Conservation (phyloP, 305 asterid species). For the Fraxinus ornus region DNA sequence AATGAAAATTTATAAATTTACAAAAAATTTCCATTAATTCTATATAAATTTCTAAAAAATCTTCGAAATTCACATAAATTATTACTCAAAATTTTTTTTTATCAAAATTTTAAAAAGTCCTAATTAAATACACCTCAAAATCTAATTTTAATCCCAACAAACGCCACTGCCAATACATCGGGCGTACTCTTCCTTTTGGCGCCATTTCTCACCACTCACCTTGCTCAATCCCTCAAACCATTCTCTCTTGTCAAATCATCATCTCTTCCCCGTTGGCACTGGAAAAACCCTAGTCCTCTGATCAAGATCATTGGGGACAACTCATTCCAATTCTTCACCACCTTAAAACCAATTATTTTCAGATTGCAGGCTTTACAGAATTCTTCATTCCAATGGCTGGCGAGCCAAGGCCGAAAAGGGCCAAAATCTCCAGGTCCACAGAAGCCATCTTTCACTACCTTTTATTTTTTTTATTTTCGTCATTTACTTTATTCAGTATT, state of each 20-base stretch:
- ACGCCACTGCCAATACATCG: not conserved
- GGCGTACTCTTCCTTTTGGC: constrained; percentile 23
- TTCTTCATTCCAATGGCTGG: constrained; percentile 29
- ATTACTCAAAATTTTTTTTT: no score
- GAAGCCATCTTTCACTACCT: not conserved
- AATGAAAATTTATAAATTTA: no score
- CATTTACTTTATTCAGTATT: not conserved
- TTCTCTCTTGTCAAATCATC: not conserved
- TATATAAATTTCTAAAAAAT: no score
- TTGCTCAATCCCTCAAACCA: not conserved
- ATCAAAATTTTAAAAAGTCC: no score
- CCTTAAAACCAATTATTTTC: not conserved
- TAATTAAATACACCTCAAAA: no score
- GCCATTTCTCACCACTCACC: constrained; percentile 23
- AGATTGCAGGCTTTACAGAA: constrained; percentile 6
- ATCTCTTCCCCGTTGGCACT: not conserved
- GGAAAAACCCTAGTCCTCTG: constrained; percentile 33
- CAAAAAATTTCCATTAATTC: no score
- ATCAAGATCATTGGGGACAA: not conserved
- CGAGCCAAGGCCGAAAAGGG: constrained; percentile 38
- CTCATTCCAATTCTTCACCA: not conserved
- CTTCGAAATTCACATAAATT: no score
- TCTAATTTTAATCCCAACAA: no score
- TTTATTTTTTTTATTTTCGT: not conserved
- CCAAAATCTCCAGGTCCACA: constrained; percentile 38